Evolutionary conservation across 2,329 filamentous ascomycete genomes (phyloP).

Genomic region (Colletotrichum scovillei): DNA sequence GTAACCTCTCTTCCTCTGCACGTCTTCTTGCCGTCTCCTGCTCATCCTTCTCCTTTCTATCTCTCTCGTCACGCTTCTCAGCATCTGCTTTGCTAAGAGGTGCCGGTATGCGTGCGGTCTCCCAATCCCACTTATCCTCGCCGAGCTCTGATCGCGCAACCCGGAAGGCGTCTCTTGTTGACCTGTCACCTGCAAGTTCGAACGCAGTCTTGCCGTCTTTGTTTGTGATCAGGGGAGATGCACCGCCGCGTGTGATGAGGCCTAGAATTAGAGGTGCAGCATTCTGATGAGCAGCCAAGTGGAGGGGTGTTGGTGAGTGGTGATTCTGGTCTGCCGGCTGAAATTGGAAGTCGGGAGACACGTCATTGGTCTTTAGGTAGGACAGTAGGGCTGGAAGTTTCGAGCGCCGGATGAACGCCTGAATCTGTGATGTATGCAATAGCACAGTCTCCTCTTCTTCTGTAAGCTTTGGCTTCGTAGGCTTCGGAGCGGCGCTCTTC

Average conservation of each 20-base stretch:
- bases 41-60: constrained; percentile 75
- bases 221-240: constrained; percentile 79
- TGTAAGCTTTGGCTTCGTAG: constrained; percentile 72
- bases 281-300: constrained; percentile 86
- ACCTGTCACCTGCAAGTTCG: constrained; percentile 85
- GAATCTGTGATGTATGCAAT: constrained; percentile 89
- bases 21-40: constrained; percentile 78
- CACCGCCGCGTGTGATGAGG: constrained; percentile 78
- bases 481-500: constrained; percentile 53
- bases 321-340: constrained; percentile 77
- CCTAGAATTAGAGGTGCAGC: constrained; percentile 81
- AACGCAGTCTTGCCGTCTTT: constrained; percentile 86
- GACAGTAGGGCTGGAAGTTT: constrained; percentile 89
- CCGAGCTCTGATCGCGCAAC: constrained; percentile 86
- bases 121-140: constrained; percentile 83
- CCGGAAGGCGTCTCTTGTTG: constrained; percentile 91
- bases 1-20: constrained; percentile 79
- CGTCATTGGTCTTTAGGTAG: constrained; percentile 81
- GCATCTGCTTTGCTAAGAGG: constrained; percentile 78
- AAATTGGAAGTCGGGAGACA: constrained; percentile 81
- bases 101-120: constrained; percentile 76
- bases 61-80: constrained; percentile 74
- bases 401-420: constrained; percentile 87
- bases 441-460: constrained; percentile 87
- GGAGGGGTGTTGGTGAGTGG: constrained; percentile 85